Evolutionary conservation across 2,329 filamentous ascomycete species (phyloP), one percentile per base, ranked within the genome.

Genomic region (Aspergillus floridensis): DNA sequence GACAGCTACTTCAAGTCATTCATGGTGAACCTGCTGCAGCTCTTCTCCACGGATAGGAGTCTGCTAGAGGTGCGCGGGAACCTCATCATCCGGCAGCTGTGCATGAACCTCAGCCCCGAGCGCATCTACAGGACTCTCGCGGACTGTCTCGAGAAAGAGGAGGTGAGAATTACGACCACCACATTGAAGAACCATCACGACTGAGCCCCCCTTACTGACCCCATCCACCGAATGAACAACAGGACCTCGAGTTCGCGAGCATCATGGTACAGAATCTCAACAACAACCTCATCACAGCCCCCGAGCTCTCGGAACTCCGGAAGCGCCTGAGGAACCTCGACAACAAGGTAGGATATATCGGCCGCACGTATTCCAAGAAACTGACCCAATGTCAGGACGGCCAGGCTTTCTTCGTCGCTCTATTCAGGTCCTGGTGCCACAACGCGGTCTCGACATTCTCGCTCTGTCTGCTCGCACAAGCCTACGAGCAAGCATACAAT

Each of bases 251-350:
- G 74, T 99, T 99, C 76, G 93, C 95, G 16, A 97, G 93, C 72
- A 98, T 99, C 68, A 99, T 99, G 95, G 92, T 99, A 31, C 95
- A 99, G 74, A 98, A 98, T 70, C 82, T 99, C 55, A 99, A 99
- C 79, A 99, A 99, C 76, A 99, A 99, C 69, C 87, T 99, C 57
- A 97, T 99, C 65, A 99, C 96, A 1, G 95, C 96, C 0, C 95
- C 96, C 0, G 93, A 99, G 75, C 81, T 99, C 31, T 87, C 91
- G 1, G 96, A 98, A 67, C 82, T 99, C 63, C 87, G 95, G 49
- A 97, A 96, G 74, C 83, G 95, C 48, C 80, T 99, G 53, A 85
- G 95, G 35, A 99, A 96, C 68, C 81, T 97, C 1, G 95, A 99
- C 74, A 92, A 89, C 10, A 93, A 88, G 78, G 89, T 89, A 47